These are phyloP conservation scores for Geranium brycei DNA, from an alignment of 345 rosid genomes.

Conservation along the genomic window DNA sequence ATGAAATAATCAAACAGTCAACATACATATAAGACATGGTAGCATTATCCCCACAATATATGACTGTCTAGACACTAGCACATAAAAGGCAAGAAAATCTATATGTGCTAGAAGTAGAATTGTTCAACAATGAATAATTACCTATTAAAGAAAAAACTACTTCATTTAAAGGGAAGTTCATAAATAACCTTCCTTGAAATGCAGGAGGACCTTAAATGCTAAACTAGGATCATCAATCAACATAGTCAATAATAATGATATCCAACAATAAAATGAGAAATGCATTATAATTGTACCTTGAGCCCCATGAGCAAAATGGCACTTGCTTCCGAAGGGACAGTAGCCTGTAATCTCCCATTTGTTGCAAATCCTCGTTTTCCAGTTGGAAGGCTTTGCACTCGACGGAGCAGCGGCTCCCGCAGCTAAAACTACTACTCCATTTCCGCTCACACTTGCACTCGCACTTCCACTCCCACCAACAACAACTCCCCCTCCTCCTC, in stretches of 20 bases:
- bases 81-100: neutral
- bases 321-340: slow-evolving; percentile 89
- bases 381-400: slow-evolving; percentile 72
- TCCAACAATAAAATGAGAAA: neutral
- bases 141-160: neutral
- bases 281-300: slow-evolving; percentile 33
- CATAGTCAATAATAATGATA: neutral
- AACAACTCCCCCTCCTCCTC: slow-evolving; percentile 21
- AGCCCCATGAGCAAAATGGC: slow-evolving; percentile 93
- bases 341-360: slow-evolving; percentile 96
- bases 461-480: slow-evolving; percentile 8
- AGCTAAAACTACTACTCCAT: slow-evolving; percentile 18
- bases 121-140: no score
- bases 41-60: neutral
- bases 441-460: slow-evolving; percentile 19
- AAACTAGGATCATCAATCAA: neutral
- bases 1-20: neutral
- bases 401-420: slow-evolving; percentile 22
- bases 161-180: neutral
- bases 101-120: no score
- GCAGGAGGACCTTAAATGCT: no score
- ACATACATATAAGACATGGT: neutral
- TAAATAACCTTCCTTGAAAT: no score
- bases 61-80: neutral
- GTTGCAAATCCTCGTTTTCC: slow-evolving; percentile 95